These are phyloP conservation scores for Vanderwaltozyma tropicalis DNA, from an alignment of 805 yeast species.

Conservation along the genomic window DNA sequence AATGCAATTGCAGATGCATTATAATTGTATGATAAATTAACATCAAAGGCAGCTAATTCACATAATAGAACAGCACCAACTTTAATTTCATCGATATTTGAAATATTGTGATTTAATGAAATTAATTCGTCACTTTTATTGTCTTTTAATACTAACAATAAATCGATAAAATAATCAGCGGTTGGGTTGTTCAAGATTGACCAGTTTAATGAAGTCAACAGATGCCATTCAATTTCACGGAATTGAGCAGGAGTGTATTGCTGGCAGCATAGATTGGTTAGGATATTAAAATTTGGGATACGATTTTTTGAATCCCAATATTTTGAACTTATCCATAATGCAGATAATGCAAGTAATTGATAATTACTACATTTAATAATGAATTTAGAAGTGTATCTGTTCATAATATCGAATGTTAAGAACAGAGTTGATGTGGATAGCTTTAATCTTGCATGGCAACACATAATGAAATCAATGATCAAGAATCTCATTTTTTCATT, in stretches of 20 bases:
- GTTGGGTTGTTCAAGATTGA: constrained; percentile 45
- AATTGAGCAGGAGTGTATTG: constrained; percentile 47
- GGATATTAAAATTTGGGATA: constrained; percentile 43
- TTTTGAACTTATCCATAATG: constrained; percentile 85
- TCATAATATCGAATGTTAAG: constrained; percentile 62
- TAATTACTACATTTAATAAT: constrained; percentile 72
- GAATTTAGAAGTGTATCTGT: constrained; percentile 75
- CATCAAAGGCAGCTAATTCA: constrained; percentile 56
- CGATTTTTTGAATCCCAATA: constrained; percentile 57
- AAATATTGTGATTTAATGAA: constrained; percentile 7
- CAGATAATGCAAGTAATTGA: constrained; percentile 77
- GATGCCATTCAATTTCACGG: constrained; percentile 58
- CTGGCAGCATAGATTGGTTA: constrained; percentile 47
- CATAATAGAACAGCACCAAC: constrained; percentile 51
- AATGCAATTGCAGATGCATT: constrained; percentile 38
- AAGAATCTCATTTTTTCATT: constrained; percentile 53
- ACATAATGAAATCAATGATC: constrained; percentile 72
- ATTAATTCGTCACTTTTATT: constrained; percentile 6
- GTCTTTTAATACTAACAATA: constrained; percentile 30
- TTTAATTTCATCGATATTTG: constrained; percentile 37
- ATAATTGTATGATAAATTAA: constrained; percentile 43
- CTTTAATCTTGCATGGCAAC: constrained; percentile 52
- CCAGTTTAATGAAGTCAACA: constrained; percentile 57
- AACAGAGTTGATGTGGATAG: constrained; percentile 56
- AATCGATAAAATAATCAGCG: constrained; percentile 52